Percentiles rank a stretch among this genome's conserved stretches.
Evolutionary conservation across 495 filamentous ascomycete species (phyloP).

Genomic region (Neurospora sp.): DNA sequence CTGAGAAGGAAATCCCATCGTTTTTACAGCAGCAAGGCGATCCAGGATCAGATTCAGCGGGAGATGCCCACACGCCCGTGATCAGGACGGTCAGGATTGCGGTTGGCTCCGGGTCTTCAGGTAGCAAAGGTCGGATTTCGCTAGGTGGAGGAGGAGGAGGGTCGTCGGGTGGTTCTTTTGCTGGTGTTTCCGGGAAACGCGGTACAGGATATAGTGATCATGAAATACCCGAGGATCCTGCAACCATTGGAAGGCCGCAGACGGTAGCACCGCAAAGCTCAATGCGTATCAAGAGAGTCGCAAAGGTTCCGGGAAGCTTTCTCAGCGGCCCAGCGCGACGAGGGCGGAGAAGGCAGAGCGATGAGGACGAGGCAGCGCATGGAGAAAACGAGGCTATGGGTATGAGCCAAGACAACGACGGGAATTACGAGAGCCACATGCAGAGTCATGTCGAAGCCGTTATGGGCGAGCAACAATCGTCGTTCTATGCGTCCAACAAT

Average conservation of each 20-base stretch:
- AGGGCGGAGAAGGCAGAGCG: constrained; percentile 62
- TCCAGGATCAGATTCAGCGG: constrained; percentile 14
- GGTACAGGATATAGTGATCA: constrained; percentile 24
- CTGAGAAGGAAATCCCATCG: constrained; percentile 17
- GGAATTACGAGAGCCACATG: constrained; percentile 20
- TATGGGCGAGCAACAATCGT: constrained; percentile 23
- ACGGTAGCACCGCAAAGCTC: constrained; percentile 55
- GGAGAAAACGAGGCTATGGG: constrained; percentile 24
- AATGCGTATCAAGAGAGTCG: constrained; percentile 62
- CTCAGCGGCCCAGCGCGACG: constrained; percentile 65
- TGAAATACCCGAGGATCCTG: constrained; percentile 30
- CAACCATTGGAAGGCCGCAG: constrained; percentile 32
- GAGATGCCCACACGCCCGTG: constrained; percentile 60
- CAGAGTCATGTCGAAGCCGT: constrained; percentile 25
- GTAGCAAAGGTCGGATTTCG: constrained; percentile 12
- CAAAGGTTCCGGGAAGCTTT: constrained; percentile 60
- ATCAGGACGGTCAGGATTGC: constrained; percentile 56
- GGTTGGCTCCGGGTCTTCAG: constrained; percentile 28
- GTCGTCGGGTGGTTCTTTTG: constrained; percentile 28
- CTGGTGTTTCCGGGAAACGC: constrained; percentile 27
- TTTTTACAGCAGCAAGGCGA: constrained; percentile 1
- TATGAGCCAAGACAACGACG: constrained; percentile 22
- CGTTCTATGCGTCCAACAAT: constrained; percentile 21
- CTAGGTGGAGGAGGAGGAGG: constrained; percentile 2
- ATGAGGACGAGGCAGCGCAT: constrained; percentile 49